Percentiles rank a stretch among this genome's conserved stretches.
These are phyloP conservation scores for Ascochyta fabae DNA, from an alignment of 2,329 filamentous ascomycete genomes.

Conservation along the genomic window DNA sequence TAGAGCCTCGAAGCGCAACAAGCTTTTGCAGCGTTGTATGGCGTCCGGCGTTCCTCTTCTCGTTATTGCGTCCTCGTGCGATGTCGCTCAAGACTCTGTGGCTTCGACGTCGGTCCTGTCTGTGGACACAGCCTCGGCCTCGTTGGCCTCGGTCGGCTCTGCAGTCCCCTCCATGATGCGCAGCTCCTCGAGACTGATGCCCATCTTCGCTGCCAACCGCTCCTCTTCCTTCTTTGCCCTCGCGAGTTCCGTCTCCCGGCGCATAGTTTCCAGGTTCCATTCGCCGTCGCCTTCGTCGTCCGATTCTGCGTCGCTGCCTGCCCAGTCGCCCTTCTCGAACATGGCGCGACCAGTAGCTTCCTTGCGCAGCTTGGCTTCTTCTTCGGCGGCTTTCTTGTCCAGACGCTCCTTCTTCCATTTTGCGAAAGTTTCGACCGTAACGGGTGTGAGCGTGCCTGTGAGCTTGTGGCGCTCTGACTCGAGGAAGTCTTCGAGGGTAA, in stretches of 20 bases:
- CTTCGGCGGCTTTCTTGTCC: constrained; percentile 94
- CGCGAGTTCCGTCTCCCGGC: constrained; percentile 82
- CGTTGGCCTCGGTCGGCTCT: constrained; percentile 13
- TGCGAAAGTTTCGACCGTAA: constrained; percentile 89
- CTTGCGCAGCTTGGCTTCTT: constrained; percentile 87
- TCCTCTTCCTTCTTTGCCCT: constrained; percentile 81
- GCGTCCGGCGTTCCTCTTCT: constrained; percentile 13
- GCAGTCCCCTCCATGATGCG: constrained; percentile 16
- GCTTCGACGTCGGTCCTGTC: constrained; percentile 7
- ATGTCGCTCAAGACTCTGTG: constrained; percentile 9
- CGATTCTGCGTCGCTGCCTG: constrained; percentile 63
- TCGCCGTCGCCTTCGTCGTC: constrained; percentile 66
- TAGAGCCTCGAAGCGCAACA: constrained; percentile 13
- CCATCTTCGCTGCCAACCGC: constrained; percentile 50
- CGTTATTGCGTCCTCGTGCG: neutral
- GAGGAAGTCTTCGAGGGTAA: constrained; percentile 96
- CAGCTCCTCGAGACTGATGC: constrained; percentile 27
- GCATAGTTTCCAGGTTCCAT: constrained; percentile 84
- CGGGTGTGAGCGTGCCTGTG: constrained; percentile 87
- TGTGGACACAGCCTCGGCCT: constrained; percentile 5
- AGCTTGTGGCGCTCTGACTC: constrained; percentile 97
- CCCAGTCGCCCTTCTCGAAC: constrained; percentile 97
- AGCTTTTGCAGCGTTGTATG: constrained; percentile 46
- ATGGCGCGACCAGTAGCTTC: constrained; percentile 93
- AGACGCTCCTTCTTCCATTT: constrained; percentile 97